phyloP scores from a whole-genome alignment of 106 monocot species.

The Amphibolis antarctica region DNA sequence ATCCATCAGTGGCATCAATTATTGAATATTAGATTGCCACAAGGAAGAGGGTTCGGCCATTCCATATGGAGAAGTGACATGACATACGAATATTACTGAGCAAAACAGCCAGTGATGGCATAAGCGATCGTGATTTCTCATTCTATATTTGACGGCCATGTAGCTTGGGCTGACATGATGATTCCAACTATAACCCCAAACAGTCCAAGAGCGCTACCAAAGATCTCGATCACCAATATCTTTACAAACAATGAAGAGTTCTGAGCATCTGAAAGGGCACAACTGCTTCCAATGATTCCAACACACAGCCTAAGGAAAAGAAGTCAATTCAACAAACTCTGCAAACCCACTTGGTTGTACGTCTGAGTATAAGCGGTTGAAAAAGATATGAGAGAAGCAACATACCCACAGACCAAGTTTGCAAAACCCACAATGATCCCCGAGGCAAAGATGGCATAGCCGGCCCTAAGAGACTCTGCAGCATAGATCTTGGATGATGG shows the following conservation, averaged over 20 bases:
- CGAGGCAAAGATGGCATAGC: constrained; percentile 90
- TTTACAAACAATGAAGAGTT: constrained; percentile 96
- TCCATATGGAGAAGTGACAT: neutral
- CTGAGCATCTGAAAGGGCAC: constrained; percentile 90
- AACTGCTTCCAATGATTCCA: constrained; percentile 97
- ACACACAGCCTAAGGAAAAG: constrained; percentile 56
- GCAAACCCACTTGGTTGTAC: no score
- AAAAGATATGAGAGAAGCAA: neutral
- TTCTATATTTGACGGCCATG: constrained; percentile 61
- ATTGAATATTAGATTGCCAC: neutral
- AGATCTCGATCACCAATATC: constrained; percentile 96
- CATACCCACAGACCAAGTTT: constrained; percentile 84
- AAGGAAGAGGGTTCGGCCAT: neutral
- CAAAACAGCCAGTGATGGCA: neutral
- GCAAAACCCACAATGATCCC: constrained; percentile 94
- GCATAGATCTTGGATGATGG: constrained; percentile 46
- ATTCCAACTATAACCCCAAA: constrained; percentile 98
- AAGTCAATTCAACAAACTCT: neutral
- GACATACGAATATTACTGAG: neutral
- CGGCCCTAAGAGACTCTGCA: constrained; percentile 76
- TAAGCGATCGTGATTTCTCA: neutral
- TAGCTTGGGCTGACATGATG: constrained; percentile 94
- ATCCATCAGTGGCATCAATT: neutral
- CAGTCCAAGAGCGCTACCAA: constrained; percentile 87
- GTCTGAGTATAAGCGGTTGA: no score